Base-by-base conservation (phyloP, 2,329 filamentous ascomycete species). In the Exutisphaerella laricina region DNA sequence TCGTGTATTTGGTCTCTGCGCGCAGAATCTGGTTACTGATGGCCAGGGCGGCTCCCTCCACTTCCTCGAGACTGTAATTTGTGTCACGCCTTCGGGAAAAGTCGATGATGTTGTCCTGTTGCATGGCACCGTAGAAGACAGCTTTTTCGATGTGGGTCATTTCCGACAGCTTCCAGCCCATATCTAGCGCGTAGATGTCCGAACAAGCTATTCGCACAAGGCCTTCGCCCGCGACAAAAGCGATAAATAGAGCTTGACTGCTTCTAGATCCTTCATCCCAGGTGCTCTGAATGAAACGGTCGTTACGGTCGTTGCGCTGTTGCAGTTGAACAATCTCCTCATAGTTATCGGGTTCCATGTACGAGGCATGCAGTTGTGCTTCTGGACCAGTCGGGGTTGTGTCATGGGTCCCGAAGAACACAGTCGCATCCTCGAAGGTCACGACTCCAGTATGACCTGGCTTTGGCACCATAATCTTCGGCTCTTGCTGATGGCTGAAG, bases 101-200 rank as follows among this genome's bases (percentile, higher is more conserved):
- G 49, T 88, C 81, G n/a, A 98, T 68, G n/a, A 90, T 85, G 56
- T 88, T 97, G 58, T 86, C 80, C 29, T 49, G 82, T 25, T 59
- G 59, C 60, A 85, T 80, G 35, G 79, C 80, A 2, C 89, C 89
- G 61, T 88, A 97, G 66, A 96, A 97, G 1, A 97, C 85, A 2
- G 89, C 89, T 67, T 98, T 89, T 60, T 96, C 88, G 29, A 98
- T 75, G 66, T 92, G 95, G 66, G 81, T 86, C 66, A 88, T 92
- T 5, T 87, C 85, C 1, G 85, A 89, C 12, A 94, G 78, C 52
- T 68, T 69, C 7, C 54, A 49, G 18, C 59, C 61, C 35, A 59
- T 82, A 14, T 77, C 70, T 3, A 49, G n/a, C 9, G 77, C 81
- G 4, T 77, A 78, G 18, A 83, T 70, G 12, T 78, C 71, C 20